Evolutionary conservation across 2,329 filamentous ascomycete genomes (phyloP).

Genomic region (Incumbomyces lentus): DNA sequence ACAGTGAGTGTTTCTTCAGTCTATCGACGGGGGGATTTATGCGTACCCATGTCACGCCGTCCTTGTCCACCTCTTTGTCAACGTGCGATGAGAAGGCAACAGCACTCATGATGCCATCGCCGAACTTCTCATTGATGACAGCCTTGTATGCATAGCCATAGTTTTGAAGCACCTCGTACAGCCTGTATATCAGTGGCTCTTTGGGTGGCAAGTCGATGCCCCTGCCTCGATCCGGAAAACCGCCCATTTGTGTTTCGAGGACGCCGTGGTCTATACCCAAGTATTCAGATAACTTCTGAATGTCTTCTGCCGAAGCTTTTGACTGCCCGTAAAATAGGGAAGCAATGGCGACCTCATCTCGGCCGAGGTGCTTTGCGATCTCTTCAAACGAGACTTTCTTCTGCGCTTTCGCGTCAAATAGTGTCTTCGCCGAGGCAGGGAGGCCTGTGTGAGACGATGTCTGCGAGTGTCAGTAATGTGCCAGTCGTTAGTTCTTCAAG

Average conservation of each 20-base stretch:
- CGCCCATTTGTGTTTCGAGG: conserved; percentile 54
- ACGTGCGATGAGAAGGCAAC: conserved; percentile 85
- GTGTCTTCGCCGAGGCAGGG: conserved; percentile 57
- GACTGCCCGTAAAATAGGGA: conserved; percentile 87
- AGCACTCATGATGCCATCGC: conserved; percentile 92
- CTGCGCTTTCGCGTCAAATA: conserved; percentile 70
- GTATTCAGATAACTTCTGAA: conserved; percentile 53
- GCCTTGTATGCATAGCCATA: conserved; percentile 96
- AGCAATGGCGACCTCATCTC: conserved; percentile 73
- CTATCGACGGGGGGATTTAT: neutral
- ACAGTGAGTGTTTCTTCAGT: neutral
- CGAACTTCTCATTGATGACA: conserved; percentile 88
- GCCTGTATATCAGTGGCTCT: conserved; percentile 77
- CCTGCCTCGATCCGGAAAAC: conserved; percentile 71
- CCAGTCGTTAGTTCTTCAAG: conserved; percentile 9
- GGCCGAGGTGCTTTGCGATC: conserved; percentile 62
- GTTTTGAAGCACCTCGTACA: conserved; percentile 94
- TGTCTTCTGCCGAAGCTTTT: conserved; percentile 60
- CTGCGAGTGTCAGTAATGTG: conserved; percentile 32
- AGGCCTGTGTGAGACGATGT: conserved; percentile 58
- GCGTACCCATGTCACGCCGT: conserved; percentile 59
- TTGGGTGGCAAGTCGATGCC: conserved; percentile 72
- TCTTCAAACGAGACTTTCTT: conserved; percentile 69
- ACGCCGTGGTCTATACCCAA: conserved; percentile 49
- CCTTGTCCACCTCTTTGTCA: conserved; percentile 82